Evolutionary conservation across 805 yeast species (phyloP).

Genomic region (Phaffomyces antillensis): DNA sequence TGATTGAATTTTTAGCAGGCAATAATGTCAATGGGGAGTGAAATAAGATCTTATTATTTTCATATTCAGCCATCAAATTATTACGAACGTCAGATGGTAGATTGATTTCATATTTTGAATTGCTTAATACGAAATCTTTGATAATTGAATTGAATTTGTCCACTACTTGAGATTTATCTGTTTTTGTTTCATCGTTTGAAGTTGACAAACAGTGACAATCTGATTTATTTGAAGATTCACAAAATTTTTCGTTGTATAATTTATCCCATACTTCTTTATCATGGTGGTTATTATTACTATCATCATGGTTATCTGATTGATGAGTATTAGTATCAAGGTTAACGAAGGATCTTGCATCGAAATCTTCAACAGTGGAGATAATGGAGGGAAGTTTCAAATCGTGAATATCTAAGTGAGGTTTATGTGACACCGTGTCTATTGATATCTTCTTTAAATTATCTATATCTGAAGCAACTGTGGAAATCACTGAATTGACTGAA

Average conservation of each 20-base stretch:
- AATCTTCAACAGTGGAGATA: slow-evolving; percentile 12
- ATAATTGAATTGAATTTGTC: slow-evolving; percentile 35
- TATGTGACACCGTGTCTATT: neutral
- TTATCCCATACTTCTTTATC: slow-evolving; percentile 13
- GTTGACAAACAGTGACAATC: neutral
- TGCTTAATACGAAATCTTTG: slow-evolving; percentile 30
- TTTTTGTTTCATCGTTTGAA: neutral
- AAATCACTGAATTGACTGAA: neutral
- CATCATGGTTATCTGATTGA: neutral
- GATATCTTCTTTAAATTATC: neutral
- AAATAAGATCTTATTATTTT: slow-evolving; percentile 20
- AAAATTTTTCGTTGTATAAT: slow-evolving; percentile 9
- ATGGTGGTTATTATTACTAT: neutral
- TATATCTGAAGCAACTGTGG: neutral
- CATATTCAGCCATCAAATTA: slow-evolving; percentile 22
- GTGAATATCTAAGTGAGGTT: neutral
- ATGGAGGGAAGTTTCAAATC: slow-evolving; percentile 12
- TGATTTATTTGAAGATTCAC: neutral
- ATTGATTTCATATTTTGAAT: slow-evolving; percentile 44
- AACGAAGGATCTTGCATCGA: slow-evolving; percentile 18
- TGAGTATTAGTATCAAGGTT: slow-evolving; percentile 4
- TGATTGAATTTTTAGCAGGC: slow-evolving; percentile 25
- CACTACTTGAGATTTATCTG: slow-evolving; percentile 15
- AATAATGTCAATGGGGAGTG: slow-evolving; percentile 27
- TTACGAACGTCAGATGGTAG: slow-evolving; percentile 33